Base-by-base conservation (phyloP, 768 basidiomycete species). In the Hericium rajendrae region DNA sequence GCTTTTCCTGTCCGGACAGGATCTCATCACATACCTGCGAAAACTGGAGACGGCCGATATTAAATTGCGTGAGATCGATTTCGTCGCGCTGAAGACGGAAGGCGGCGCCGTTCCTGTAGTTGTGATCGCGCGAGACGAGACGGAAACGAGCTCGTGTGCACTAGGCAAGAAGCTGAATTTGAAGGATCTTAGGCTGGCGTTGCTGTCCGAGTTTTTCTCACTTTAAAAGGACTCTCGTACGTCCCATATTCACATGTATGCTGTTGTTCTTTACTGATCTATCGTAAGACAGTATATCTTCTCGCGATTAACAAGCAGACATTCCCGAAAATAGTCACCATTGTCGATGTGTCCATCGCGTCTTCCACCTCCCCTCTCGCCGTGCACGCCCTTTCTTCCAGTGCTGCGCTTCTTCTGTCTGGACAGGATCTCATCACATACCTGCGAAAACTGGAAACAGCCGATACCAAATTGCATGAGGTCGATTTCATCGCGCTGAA, bases 101-200 rank as follows among this genome's bases (percentile, higher is more conserved):
- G 68, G 76, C 16, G 62, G 73, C 13, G 67, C 72, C 40, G n/a
- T 91, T 54, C 94, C 93, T 8, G 83, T 97, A 57, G 78, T 97
- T 62, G 85, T 94, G 58, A 80, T 97, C 69, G 90, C 91, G 10
- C 77, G 83, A 65, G 92, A 95, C 66, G 77, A 79, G 26, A 90
- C 90, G n/a, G 88, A 94, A 66, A 88, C 87, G 8, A 85, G 80
- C 69, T 87, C 91, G 2, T 78, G 76, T 3, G 79, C 84, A 12
- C 79, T 97, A 60, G 88, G 80, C 38, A 93, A 90, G 72, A 83
- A 81, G 68, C 77, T 91, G 54, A 83, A 81, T 68, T 67, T 94
- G 71, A 95, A 95, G 74, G 94, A 97, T 57, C 75, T 94, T 60
- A 78, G 94, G 32, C 70, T 95, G 56, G 94, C 92, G 8, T 78